Evolutionary conservation across 202 grass and related monocot genomes (phyloP).

Genomic region (Panicum virgatum): DNA sequence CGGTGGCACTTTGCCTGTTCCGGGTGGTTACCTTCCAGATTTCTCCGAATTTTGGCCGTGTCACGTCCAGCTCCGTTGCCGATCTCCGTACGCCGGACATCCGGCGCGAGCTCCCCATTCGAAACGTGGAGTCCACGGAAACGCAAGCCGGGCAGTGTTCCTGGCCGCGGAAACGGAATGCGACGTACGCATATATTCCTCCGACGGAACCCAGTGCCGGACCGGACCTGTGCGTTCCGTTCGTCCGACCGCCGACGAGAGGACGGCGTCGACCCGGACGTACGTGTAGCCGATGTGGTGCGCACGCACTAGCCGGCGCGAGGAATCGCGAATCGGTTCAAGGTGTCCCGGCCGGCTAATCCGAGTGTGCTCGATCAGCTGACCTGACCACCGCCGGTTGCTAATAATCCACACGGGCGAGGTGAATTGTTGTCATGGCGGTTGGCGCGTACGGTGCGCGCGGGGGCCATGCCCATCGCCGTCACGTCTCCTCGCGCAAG

Average conservation of each 20-base stretch:
- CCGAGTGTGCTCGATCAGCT: not conserved
- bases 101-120: not conserved
- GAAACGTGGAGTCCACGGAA: not conserved
- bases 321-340: not conserved
- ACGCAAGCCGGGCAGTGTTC: not conserved
- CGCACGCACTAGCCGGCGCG: constrained; percentile 21
- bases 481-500: not conserved
- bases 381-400: not conserved
- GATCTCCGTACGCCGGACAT: constrained; percentile 2
- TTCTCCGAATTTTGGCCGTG: constrained; percentile 1
- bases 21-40: not conserved
- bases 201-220: not conserved
- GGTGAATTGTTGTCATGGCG: not conserved
- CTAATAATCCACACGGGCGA: not conserved
- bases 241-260: not conserved
- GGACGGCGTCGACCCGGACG: constrained; percentile 2
- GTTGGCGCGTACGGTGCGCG: not conserved
- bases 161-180: not conserved
- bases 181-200: not conserved
- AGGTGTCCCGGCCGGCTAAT: not conserved
- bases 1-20: not conserved
- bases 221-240: not conserved
- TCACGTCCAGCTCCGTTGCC: not conserved
- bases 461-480: no score
- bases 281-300: constrained; percentile 26